Percentiles rank a stretch among this genome's conserved stretches.
Conservation (phyloP, 1,284 basidiomycete species). For the Lignosus rhinocerotis region DNA sequence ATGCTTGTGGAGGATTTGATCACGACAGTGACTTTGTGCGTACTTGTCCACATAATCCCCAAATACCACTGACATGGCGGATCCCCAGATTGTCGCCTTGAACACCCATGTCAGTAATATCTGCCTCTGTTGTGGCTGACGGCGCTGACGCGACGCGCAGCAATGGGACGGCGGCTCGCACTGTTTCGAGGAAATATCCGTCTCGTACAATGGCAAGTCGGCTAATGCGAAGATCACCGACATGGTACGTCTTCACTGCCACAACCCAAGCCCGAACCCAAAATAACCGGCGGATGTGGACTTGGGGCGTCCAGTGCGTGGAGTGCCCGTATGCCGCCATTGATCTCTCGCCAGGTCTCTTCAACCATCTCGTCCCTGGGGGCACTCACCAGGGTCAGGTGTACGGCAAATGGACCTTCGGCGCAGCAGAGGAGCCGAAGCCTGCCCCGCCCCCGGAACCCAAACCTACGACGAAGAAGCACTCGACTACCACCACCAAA, state of each 20-base stretch:
- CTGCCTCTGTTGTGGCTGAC: neutral
- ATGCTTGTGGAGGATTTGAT: conserved; percentile 24
- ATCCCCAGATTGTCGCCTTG: conserved; percentile 18
- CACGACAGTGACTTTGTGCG: conserved; percentile 37
- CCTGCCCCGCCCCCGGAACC: conserved; percentile 5
- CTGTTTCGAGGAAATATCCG: conserved; percentile 20
- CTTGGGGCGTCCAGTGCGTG: conserved; percentile 52
- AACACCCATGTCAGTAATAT: conserved; percentile 18
- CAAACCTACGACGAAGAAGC: conserved; percentile 7
- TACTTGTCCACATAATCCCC: conserved; percentile 1
- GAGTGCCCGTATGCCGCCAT: conserved; percentile 73
- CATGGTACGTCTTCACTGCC: conserved; percentile 20
- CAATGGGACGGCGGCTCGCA: conserved; percentile 24
- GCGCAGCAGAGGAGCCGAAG: conserved; percentile 13
- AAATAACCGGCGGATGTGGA: neutral
- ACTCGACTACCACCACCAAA: conserved; percentile 11
- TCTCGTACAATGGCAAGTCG: conserved; percentile 20
- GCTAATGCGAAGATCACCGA: conserved; percentile 26
- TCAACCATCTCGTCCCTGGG: conserved; percentile 53
- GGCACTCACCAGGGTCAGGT: conserved; percentile 26
- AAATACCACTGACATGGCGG: neutral
- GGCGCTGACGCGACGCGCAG: neutral
- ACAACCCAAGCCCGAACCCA: neutral
- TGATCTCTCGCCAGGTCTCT: conserved; percentile 79
- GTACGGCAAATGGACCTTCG: conserved; percentile 25